These are phyloP conservation scores for Trematosphaeria pertusa DNA, from an alignment of 2,329 filamentous ascomycete species.

Conservation along the genomic window DNA sequence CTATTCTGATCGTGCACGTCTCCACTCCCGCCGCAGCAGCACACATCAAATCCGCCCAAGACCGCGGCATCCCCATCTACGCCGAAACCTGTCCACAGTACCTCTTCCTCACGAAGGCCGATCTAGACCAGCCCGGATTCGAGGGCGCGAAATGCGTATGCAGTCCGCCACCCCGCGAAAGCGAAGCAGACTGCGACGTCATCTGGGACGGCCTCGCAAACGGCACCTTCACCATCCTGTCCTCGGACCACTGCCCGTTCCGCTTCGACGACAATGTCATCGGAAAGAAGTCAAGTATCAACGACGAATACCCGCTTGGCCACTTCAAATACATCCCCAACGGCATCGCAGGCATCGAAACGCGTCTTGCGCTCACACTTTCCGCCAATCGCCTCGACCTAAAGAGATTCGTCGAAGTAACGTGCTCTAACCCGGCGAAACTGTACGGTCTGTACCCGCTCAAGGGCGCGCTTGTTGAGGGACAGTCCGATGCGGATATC, in stretches of 20 bases:
- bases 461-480: conserved; percentile 60
- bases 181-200: conserved; percentile 55
- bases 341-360: conserved; percentile 65
- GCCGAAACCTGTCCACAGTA: conserved; percentile 66
- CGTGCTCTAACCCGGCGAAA: conserved; percentile 63
- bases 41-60: conserved; percentile 59
- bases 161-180: conserved; percentile 59
- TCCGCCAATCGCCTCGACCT: conserved; percentile 49
- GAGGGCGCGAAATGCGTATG: conserved; percentile 64
- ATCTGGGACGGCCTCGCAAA: conserved; percentile 61
- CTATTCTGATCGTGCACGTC: conserved; percentile 63
- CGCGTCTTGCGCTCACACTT: conserved; percentile 58
- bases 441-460: conserved; percentile 62
- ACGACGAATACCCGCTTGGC: conserved; percentile 51
- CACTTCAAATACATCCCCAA: conserved; percentile 66
- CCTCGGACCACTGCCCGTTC: conserved; percentile 59
- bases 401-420: conserved; percentile 62
- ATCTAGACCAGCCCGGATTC: conserved; percentile 59
- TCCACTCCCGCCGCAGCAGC: conserved; percentile 55
- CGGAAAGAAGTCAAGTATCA: conserved; percentile 58
- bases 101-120: conserved; percentile 59
- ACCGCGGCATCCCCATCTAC: conserved; percentile 57
- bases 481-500: conserved; percentile 62
- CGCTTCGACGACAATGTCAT: conserved; percentile 51
- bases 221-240: conserved; percentile 61